These are phyloP conservation scores for Cymbopogon flexuosus DNA, from an alignment of 202 grass and related monocot species.

Conservation along the genomic window DNA sequence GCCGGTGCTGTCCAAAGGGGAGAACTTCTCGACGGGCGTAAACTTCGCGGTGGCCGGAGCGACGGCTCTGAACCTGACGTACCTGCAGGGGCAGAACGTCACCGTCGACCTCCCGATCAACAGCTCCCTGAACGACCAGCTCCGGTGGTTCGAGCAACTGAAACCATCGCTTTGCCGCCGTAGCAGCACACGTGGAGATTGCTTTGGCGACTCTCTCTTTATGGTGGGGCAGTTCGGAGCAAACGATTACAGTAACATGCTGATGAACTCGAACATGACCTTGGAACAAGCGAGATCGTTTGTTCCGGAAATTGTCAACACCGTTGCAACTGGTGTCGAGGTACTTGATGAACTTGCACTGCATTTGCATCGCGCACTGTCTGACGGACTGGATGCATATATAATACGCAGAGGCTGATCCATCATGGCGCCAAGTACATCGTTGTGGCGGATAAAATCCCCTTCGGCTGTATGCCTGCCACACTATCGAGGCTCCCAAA, in stretches of 20 bases:
- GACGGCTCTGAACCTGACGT: conserved; percentile 35
- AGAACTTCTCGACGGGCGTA: conserved; percentile 30
- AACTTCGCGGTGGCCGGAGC: conserved; percentile 45
- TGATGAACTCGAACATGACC: background rate
- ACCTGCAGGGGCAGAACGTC: conserved; percentile 33
- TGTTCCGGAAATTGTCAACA: conserved; percentile 32
- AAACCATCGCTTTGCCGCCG: conserved; percentile 41
- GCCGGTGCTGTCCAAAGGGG: background rate
- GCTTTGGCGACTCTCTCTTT: conserved; percentile 31
- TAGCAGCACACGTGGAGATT: background rate
- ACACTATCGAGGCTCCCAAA: background rate
- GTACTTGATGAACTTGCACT: background rate
- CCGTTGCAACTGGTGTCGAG: conserved; percentile 36
- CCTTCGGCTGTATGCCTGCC: conserved; percentile 35
- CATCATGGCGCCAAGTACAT: conserved; percentile 36
- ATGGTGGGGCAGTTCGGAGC: conserved; percentile 43
- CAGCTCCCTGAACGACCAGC: conserved; percentile 24
- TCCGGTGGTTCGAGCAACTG: conserved; percentile 42
- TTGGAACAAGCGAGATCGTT: conserved; percentile 19
- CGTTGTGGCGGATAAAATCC: conserved; percentile 38
- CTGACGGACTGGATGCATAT: too few relatives aligned
- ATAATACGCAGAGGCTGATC: conserved; percentile 19
- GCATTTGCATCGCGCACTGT: too few relatives aligned
- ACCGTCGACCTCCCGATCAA: background rate
- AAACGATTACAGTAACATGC: conserved; percentile 43